Conservation (phyloP, 129 eudicot genomes). For the Heracleum sosnowskyi region DNA sequence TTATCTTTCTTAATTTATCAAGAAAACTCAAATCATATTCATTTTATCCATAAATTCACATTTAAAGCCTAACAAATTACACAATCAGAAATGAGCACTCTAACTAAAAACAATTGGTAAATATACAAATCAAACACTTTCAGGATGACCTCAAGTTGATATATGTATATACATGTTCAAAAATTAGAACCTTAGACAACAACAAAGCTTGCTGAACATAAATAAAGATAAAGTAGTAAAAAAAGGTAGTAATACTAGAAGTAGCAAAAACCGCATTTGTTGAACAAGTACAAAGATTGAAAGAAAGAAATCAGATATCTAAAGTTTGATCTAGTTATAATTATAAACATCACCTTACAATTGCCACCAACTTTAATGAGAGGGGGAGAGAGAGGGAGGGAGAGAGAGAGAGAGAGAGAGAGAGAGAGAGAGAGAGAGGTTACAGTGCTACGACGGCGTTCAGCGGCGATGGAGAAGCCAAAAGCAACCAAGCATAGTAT, state of each 20-base stretch:
- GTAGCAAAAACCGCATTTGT: neutral
- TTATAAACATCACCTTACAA: neutral
- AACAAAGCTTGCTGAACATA: neutral
- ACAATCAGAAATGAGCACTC: neutral
- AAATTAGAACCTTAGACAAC: neutral
- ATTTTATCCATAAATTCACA: neutral
- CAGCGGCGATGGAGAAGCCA: conserved; percentile 93
- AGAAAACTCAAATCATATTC: neutral
- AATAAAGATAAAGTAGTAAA: neutral
- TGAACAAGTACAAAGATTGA: neutral
- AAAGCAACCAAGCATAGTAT: conserved; percentile 76
- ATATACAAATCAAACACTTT: neutral
- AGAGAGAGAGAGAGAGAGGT: conserved; percentile 10
- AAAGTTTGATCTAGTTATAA: neutral
- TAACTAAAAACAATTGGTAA: neutral
- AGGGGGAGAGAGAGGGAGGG: neutral
- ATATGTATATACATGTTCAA: too few species aligned
- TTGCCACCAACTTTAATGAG: neutral
- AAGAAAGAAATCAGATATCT: neutral
- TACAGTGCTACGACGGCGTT: conserved; percentile 92
- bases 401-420: neutral
- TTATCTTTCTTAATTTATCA: neutral
- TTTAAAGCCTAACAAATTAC: neutral
- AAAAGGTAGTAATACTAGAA: too few species aligned
- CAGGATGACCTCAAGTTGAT: neutral